A percentile compares a stretch with the other conserved stretches of the same genome.
Evolutionary conservation across 2,329 filamentous ascomycete genomes (phyloP).

Genomic region (Colletotrichum destructivum): DNA sequence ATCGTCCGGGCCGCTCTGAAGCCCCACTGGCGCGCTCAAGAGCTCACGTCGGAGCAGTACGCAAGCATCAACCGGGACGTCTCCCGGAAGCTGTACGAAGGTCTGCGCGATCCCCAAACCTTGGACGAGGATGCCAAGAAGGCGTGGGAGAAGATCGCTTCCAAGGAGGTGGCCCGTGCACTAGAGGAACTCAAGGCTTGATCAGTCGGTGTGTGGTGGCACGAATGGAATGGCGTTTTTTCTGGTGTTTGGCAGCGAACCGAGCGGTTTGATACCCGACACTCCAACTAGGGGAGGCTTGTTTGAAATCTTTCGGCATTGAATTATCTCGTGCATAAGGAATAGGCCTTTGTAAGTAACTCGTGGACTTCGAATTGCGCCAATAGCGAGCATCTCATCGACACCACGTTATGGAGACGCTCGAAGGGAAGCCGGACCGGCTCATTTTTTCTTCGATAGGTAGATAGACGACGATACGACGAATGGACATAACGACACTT

Average conservation of each 20-base stretch:
- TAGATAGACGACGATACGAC: conserved; percentile 41
- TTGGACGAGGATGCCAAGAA: conserved; percentile 77
- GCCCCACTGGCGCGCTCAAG: conserved; percentile 83
- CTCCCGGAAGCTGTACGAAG: conserved; percentile 88
- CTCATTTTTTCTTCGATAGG: conserved; percentile 20
- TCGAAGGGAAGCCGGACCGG: not conserved
- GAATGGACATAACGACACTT: conserved; percentile 36
- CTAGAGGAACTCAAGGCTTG: conserved; percentile 66
- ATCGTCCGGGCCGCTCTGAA: conserved; percentile 89
- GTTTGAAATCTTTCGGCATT: conserved; percentile 31
- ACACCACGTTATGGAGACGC: not conserved
- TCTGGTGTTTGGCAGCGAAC: conserved; percentile 41
- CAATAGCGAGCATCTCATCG: conserved; percentile 6
- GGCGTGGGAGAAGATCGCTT: conserved; percentile 83
- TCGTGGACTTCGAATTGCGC: conserved; percentile 9
- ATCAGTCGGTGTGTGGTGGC: conserved; percentile 4
- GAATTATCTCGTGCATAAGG: conserved; percentile 18
- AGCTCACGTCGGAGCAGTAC: conserved; percentile 88
- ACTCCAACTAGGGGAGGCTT: conserved; percentile 37
- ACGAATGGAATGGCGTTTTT: conserved; percentile 36
- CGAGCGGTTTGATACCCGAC: conserved; percentile 42
- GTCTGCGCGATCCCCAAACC: conserved; percentile 67
- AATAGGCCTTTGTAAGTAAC: conserved; percentile 27
- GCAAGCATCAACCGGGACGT: conserved; percentile 92
- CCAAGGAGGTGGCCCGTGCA: conserved; percentile 83